Percentiles rank a stretch among this genome's conserved stretches.
Conservation (phyloP, 352 stramenopile genomes). For the Phytophthora quininea region DNA sequence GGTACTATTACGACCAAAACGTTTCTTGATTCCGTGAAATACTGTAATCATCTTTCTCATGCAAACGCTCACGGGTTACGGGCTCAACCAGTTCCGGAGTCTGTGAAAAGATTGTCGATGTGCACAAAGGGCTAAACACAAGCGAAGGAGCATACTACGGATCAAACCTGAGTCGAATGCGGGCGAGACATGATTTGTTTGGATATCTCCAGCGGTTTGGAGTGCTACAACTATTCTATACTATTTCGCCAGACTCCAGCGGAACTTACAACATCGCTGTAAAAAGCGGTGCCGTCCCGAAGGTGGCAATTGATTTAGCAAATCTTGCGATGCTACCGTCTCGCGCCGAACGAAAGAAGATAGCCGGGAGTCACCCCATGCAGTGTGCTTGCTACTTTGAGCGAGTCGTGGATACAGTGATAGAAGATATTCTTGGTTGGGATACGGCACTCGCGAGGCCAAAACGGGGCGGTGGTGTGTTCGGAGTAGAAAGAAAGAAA, state of each 20-base stretch:
- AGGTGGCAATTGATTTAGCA: background rate
- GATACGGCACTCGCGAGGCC: constrained; percentile 1
- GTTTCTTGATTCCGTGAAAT: constrained; percentile 7
- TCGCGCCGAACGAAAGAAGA: constrained; percentile 17
- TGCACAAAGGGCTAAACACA: constrained; percentile 18
- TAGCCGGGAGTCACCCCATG: constrained; percentile 21
- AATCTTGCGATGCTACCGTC: constrained; percentile 19
- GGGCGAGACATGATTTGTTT: constrained; percentile 27
- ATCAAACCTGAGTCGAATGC: constrained; percentile 18
- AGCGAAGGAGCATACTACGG: constrained; percentile 21
- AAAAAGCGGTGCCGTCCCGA: constrained; percentile 2
- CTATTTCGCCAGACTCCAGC: constrained; percentile 28
- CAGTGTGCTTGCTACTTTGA: constrained; percentile 32
- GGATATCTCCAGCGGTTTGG: constrained; percentile 29
- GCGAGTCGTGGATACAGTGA: constrained; percentile 18
- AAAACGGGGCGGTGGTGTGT: constrained; percentile 22
- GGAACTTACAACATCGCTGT: constrained; percentile 24
- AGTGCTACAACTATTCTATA: constrained; percentile 31
- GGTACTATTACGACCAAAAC: background rate
- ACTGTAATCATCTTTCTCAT: constrained; percentile 9
- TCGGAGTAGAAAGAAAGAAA: too few relatives aligned
- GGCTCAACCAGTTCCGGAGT: background rate
- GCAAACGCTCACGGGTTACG: background rate
- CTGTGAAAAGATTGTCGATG: constrained; percentile 12
- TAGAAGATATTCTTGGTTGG: constrained; percentile 28